phyloP scores from a whole-genome alignment of 306 rosid species.

The Citrullus amarus region DNA sequence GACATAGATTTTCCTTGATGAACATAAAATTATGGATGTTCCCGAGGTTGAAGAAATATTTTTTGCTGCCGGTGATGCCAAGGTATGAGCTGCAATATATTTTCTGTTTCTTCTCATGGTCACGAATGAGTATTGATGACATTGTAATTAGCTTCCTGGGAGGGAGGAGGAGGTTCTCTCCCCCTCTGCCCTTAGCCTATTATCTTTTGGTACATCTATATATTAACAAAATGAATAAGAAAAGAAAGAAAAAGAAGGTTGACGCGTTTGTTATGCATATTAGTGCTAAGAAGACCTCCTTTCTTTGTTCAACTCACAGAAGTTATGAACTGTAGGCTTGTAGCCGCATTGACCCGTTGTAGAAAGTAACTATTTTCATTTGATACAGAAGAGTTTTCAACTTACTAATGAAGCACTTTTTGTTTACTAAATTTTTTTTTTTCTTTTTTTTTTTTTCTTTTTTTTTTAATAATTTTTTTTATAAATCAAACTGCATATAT shows the following conservation, averaged over 20 bases:
- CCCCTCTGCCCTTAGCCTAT: neutral
- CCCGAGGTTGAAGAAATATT: conserved; percentile 6
- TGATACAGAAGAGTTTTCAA: neutral
- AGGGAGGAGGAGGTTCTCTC: neutral
- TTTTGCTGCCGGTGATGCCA: conserved; percentile 8
- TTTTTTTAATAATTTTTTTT: neutral
- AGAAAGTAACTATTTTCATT: neutral
- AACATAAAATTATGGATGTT: conserved; percentile 6
- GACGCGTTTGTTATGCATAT: neutral
- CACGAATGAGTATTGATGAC: neutral
- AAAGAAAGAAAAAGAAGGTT: neutral
- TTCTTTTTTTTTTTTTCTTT: neutral
- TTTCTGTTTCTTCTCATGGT: neutral
- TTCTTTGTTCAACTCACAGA: neutral
- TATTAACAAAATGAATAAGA: neutral
- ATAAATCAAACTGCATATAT: neutral
- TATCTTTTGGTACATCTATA: neutral
- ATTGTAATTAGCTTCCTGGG: neutral
- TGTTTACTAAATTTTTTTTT: neutral
- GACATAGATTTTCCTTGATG: neutral
- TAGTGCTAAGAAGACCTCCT: neutral
- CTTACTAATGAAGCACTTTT: neutral
- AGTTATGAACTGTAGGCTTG: neutral
- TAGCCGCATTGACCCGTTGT: neutral
- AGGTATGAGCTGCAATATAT: conserved; percentile 2